Evolutionary conservation across 2,329 filamentous ascomycete species (phyloP).

Genomic region (Bipolaris oryzae): DNA sequence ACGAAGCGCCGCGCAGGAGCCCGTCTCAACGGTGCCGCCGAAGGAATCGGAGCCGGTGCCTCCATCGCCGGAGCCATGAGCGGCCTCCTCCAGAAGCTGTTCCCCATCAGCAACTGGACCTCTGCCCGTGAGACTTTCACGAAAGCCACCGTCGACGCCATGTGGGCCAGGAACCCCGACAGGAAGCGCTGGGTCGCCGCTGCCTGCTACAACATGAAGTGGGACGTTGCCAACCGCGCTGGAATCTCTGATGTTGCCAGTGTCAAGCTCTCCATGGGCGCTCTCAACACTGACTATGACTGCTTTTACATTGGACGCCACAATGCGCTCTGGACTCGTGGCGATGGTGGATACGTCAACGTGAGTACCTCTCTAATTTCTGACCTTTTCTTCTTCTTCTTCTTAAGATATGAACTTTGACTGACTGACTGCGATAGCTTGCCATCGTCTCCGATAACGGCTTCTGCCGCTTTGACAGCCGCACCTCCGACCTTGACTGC

Average conservation of each 20-base stretch:
- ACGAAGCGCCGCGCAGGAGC: no score
- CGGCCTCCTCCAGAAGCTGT: no score
- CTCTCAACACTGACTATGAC: conserved; percentile 16
- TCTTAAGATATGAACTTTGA: no score
- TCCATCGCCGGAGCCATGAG: no score
- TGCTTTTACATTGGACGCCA: conserved; percentile 13
- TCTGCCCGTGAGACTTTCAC: conserved; percentile 14
- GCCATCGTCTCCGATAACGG: background rate
- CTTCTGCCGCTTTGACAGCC: background rate
- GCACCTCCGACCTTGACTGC: conserved; percentile 6
- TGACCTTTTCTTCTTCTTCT: no score
- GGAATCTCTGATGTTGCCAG: conserved; percentile 7
- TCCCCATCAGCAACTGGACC: conserved; percentile 1
- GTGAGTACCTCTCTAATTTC: no score
- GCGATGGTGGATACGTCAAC: conserved; percentile 8
- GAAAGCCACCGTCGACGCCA: conserved; percentile 7
- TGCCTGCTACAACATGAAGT: conserved; percentile 14
- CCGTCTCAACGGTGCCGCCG: no score
- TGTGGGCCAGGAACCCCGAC: conserved; percentile 13
- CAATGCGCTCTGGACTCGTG: conserved; percentile 13
- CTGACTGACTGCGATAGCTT: conserved; percentile 1
- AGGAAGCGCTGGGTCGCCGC: conserved; percentile 7
- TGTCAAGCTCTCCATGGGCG: conserved; percentile 11
- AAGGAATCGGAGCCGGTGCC: no score
- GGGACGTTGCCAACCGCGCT: conserved; percentile 4